Evolutionary conservation across 441 rosid species (phyloP).

Genomic region (Pelargonium australe): DNA sequence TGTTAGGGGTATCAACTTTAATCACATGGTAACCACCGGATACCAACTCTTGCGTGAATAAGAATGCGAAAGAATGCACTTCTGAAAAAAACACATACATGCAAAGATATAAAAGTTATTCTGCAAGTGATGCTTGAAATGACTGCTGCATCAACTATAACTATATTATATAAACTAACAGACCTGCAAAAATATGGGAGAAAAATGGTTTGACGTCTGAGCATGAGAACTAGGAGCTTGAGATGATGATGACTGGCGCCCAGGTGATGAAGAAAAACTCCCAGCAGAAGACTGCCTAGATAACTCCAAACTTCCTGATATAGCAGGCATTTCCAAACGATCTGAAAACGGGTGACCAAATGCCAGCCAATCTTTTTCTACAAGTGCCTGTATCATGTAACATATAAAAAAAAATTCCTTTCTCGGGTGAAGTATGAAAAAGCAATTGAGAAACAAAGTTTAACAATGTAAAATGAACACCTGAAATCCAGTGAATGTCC

Average conservation of each 20-base stretch:
- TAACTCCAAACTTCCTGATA: constrained; percentile 62
- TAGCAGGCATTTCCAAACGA: constrained; percentile 80
- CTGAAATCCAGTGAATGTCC: constrained; percentile 97
- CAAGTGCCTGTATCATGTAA: constrained; percentile 56
- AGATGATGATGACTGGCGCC: constrained; percentile 62
- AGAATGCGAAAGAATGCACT: not conserved
- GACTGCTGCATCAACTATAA: not conserved
- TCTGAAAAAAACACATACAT: not conserved
- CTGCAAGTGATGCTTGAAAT: not conserved
- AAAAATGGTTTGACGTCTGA: constrained; percentile 54
- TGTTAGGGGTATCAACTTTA: not conserved
- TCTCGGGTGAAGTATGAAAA: not conserved
- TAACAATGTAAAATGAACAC: constrained; percentile 31
- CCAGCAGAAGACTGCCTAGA: constrained; percentile 73
- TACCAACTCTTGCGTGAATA: constrained; percentile 6
- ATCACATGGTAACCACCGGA: constrained; percentile 4
- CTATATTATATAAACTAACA: not conserved
- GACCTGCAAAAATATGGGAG: constrained; percentile 98
- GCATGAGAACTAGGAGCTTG: constrained; percentile 80
- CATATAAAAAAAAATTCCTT: not conserved
- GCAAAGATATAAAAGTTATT: not conserved
- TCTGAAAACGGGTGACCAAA: constrained; percentile 98
- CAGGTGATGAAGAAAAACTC: constrained; percentile 62
- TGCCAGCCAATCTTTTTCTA: constrained; percentile 98
- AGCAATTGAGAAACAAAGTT: constrained; percentile 1